Conservation (phyloP, 345 rosid species). For the Populus tremula region DNA sequence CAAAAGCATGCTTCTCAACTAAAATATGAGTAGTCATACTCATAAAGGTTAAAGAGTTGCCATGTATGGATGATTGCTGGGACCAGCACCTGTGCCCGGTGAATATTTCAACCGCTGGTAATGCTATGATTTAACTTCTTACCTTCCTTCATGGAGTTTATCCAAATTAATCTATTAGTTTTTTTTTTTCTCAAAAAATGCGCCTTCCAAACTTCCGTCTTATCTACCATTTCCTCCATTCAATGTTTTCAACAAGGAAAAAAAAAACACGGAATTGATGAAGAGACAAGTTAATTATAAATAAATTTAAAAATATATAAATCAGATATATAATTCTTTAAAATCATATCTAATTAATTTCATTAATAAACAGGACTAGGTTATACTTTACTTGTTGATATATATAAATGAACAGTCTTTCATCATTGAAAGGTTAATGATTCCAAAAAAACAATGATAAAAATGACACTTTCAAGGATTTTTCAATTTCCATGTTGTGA, state of each 20-base stretch:
- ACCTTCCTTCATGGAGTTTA: too few relatives aligned
- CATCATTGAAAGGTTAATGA: not conserved
- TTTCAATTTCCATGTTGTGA: not conserved
- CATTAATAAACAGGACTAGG: not conserved
- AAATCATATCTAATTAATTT: too few relatives aligned
- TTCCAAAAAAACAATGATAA: too few relatives aligned
- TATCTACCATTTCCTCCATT: too few relatives aligned
- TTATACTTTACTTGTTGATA: constrained; percentile 18
- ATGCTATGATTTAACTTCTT: not conserved
- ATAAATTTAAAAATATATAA: too few relatives aligned
- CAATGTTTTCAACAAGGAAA: too few relatives aligned
- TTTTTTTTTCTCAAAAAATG: too few relatives aligned
- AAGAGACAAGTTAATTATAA: too few relatives aligned
- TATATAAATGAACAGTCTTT: not conserved
- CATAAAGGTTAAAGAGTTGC: constrained; percentile 23
- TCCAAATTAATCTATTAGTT: too few relatives aligned
- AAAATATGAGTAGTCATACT: constrained; percentile 25
- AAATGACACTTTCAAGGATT: not conserved
- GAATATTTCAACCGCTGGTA: constrained; percentile 1
- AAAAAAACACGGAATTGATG: too few relatives aligned
- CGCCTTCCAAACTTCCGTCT: too few relatives aligned
- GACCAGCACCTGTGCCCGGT: constrained; percentile 15
- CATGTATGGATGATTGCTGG: constrained; percentile 24
- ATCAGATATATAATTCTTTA: too few relatives aligned
- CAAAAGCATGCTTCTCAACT: constrained; percentile 34